phyloP scores from a whole-genome alignment of 208 protist species.

The Trypanosoma brucei region DNA sequence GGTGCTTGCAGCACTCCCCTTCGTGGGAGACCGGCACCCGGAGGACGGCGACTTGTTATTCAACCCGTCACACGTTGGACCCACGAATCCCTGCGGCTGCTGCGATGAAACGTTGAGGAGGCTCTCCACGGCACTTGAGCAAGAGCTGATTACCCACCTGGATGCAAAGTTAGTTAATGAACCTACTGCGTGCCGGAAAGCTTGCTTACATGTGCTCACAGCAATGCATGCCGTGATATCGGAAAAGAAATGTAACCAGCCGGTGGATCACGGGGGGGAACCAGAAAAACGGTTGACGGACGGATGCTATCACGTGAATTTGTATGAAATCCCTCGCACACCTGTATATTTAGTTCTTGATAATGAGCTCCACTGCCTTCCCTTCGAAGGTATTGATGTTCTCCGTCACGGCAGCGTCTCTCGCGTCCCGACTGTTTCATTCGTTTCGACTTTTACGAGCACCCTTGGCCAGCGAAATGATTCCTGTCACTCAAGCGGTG shows the following conservation, averaged over 20 bases:
- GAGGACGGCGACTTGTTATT: conserved; percentile 2
- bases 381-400: conserved; percentile 58
- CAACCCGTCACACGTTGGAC: conserved; percentile 9
- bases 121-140: conserved; percentile 14
- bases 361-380: conserved; percentile 47
- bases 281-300: neutral
- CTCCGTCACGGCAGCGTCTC: conserved; percentile 38
- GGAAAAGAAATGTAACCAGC: neutral
- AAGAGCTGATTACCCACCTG: conserved; percentile 18
- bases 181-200: conserved; percentile 19
- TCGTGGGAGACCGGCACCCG: neutral
- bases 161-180: conserved; percentile 7
- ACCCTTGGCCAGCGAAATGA: no score
- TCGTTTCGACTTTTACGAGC: conserved; percentile 9
- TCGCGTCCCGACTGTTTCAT: conserved; percentile 29
- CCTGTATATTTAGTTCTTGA: conserved; percentile 58
- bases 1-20: conserved; percentile 13
- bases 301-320: conserved; percentile 28
- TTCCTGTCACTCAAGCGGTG: neutral
- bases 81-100: neutral
- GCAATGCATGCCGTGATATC: neutral
- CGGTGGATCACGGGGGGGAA: neutral
- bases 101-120: conserved; percentile 13
- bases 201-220: conserved; percentile 10
- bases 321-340: conserved; percentile 39